Conservation (phyloP, 805 yeast species). For the Saccharomyces cerevisiae region DNA sequence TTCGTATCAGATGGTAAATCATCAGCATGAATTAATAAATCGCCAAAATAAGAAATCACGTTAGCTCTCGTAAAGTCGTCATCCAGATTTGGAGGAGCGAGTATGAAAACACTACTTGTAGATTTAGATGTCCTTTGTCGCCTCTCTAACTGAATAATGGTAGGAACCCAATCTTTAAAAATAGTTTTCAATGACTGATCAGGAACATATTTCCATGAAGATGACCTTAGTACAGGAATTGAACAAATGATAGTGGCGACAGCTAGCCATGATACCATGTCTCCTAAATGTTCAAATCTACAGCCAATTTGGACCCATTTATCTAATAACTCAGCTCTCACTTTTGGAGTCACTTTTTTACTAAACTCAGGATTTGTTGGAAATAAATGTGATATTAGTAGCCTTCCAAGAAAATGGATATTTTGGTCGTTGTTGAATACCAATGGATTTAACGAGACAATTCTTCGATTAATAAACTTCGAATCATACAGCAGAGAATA, state of each 20-base stretch:
- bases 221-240: conserved; percentile 67
- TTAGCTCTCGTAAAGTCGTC: conserved; percentile 62
- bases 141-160: conserved; percentile 79
- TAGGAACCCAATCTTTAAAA: conserved; percentile 85
- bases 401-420: conserved; percentile 69
- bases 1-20: conserved; percentile 22
- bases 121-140: conserved; percentile 54
- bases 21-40: conserved; percentile 45
- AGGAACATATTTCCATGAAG: conserved; percentile 69
- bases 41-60: conserved; percentile 89
- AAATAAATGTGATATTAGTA: conserved; percentile 63
- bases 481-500: conserved; percentile 61
- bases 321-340: conserved; percentile 57
- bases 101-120: conserved; percentile 49
- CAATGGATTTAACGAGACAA: conserved; percentile 56
- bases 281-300: conserved; percentile 68
- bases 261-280: conserved; percentile 92
- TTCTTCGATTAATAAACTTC: conserved; percentile 22
- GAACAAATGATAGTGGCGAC: conserved; percentile 78
- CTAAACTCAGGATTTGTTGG: conserved; percentile 18
- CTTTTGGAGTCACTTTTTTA: conserved; percentile 10
- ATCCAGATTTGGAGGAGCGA: conserved; percentile 86
- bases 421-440: conserved; percentile 59
- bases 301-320: conserved; percentile 86
- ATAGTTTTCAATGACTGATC: conserved; percentile 50